Base-by-base conservation (phyloP, 2,329 filamentous ascomycete species). In the Colletotrichum spinosum region DNA sequence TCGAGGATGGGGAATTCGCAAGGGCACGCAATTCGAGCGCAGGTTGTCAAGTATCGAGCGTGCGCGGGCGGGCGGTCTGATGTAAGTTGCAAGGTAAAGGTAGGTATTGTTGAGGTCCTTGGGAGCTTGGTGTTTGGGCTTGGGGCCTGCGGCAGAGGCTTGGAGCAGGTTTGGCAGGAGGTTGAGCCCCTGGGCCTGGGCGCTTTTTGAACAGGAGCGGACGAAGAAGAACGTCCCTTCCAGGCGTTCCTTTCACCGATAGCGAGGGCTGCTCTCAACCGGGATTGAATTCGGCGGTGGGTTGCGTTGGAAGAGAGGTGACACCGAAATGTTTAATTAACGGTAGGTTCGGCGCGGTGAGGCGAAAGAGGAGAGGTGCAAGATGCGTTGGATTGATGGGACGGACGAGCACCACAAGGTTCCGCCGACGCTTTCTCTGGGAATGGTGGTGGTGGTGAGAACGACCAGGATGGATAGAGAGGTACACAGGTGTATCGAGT, bases 111-210 rank as follows among this genome's bases (percentile, higher is more conserved):
- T 53, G 58, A 42, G 56, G 52, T 58, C 13, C 46, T 44, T 51
- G 46, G n/a, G 46, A 39, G n/a, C 11, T n/a, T 34, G 46, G 15
- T 25, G 25, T 25, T 25, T 25, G 25, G 25, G 25, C 25, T 25
- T 25, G 25, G 15, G 9, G 25, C 46, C 11, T 4, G 11, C n/a
- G 11, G 17, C 17, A 34, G 37, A n/a, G 52, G 54, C 35, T 38
- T 45, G 48, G 42, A 53, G 25, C 58, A 63, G 59, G 58, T 53
- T 11, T 56, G 58, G 59, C 53, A 63, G 52, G 58, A 66, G 58
- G 63, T 57, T 66, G 58, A 63, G 59, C 59, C 48, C 41, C 48
- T 49, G 42, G 25, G 25, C 25, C 25, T 25, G 25, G 25, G 17
- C 39, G 52, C 52, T 57, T 63, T 52, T 41, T 42, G 25, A 45